Evolutionary conservation across 495 filamentous ascomycete species (phyloP).

Genomic region (Podospora fimiseda): DNA sequence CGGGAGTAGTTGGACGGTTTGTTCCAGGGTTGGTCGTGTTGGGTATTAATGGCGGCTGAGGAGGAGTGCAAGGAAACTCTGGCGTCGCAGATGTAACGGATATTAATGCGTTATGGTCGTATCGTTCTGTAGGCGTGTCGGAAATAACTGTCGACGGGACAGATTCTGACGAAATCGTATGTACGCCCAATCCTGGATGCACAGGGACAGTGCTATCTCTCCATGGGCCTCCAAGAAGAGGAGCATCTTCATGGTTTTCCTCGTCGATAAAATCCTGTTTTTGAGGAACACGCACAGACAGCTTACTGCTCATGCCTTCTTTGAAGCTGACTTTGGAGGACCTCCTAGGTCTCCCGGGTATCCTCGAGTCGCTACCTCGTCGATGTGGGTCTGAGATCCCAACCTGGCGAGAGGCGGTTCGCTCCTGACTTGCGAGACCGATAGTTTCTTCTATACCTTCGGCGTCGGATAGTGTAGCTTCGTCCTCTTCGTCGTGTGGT

Average conservation of each 20-base stretch:
- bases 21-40: not conserved
- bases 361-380: constrained; percentile 22
- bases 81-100: no score
- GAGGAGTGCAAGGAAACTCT: not conserved
- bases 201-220: constrained; percentile 7
- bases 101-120: not conserved
- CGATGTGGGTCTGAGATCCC: not conserved
- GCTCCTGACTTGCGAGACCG: constrained; percentile 35
- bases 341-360: constrained; percentile 30
- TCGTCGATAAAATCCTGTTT: constrained; percentile 14
- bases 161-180: constrained; percentile 34
- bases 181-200: constrained; percentile 26
- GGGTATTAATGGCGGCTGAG: constrained; percentile 12
- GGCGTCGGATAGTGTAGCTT: constrained; percentile 47
- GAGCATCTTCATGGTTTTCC: constrained; percentile 19
- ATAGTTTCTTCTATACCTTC: constrained; percentile 50
- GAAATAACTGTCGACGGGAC: constrained; percentile 27
- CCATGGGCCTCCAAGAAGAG: constrained; percentile 31
- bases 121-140: constrained; percentile 24
- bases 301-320: constrained; percentile 18
- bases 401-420: constrained; percentile 3
- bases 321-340: constrained; percentile 35
- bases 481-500: constrained; percentile 41
- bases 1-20: constrained; percentile 1
- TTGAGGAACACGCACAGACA: constrained; percentile 7